Conservation (phyloP, 257 asterid genomes). For the Linderniella brevidens region DNA sequence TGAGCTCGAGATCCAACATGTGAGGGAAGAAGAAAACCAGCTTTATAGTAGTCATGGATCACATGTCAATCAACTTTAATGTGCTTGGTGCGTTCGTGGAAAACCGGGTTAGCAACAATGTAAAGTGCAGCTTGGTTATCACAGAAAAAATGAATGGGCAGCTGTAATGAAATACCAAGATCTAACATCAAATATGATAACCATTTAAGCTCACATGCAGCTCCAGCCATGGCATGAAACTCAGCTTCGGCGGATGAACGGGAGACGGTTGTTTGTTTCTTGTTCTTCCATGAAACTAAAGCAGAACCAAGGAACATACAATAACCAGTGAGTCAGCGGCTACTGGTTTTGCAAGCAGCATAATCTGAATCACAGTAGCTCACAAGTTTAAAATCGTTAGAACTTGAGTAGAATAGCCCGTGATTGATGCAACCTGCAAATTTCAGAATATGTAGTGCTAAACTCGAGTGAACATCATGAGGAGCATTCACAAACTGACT, state of each 20-base stretch:
- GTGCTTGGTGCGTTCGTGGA: constrained; percentile 2
- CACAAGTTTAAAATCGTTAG: not conserved
- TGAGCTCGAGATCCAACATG: not conserved
- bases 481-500: not conserved
- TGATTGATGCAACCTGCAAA: not conserved
- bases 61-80: constrained; percentile 2
- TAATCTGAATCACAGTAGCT: not conserved
- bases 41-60: not conserved
- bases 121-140: not conserved
- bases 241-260: constrained; percentile 1
- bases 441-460: not conserved
- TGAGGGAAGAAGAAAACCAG: not conserved
- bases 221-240: not conserved
- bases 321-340: not conserved
- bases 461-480: not conserved
- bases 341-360: not conserved
- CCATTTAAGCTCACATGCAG: not conserved
- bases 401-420: not conserved
- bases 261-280: not conserved
- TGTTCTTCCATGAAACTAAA: not conserved
- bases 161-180: not conserved
- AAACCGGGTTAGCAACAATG: not conserved
- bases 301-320: not conserved
- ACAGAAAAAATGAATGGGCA: not conserved
- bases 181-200: not conserved